A percentile compares a stretch with the other conserved stretches of the same genome.
These are phyloP conservation scores for Pythium rhizo-oryzae DNA, from an alignment of 352 stramenopile genomes.

Conservation along the genomic window DNA sequence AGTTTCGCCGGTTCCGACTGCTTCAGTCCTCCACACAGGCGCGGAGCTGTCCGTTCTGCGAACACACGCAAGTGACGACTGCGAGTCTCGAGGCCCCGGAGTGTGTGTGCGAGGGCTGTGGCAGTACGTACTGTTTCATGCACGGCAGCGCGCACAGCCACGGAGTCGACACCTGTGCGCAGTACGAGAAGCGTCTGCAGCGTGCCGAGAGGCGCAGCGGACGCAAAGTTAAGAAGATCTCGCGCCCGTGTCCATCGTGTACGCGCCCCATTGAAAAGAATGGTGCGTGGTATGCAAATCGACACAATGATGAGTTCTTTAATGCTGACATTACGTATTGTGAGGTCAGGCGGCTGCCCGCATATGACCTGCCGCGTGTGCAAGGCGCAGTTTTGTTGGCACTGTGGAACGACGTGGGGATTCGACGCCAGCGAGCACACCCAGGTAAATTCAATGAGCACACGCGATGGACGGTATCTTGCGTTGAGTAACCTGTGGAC, in stretches of 20 bases:
- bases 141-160: constrained; percentile 17
- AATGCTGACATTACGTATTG: not conserved
- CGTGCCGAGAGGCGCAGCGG: not conserved
- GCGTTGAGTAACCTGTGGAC: no score
- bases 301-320: no score
- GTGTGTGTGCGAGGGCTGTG: constrained; percentile 15
- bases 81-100: not conserved
- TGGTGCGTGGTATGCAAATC: no score
- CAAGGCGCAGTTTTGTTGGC: not conserved
- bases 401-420: not conserved
- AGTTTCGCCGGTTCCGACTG: constrained; percentile 46
- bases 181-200: constrained; percentile 1
- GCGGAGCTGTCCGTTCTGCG: constrained; percentile 21
- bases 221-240: not conserved
- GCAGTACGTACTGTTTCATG: constrained; percentile 4
- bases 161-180: not conserved
- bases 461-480: no score
- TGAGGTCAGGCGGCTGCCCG: not conserved
- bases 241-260: constrained; percentile 18
- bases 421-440: no score
- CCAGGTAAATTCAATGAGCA: no score
- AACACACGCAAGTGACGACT: constrained; percentile 5
- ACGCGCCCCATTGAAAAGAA: constrained; percentile 18
- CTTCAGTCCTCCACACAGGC: not conserved
- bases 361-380: not conserved